Conservation (phyloP, 768 basidiomycete genomes). For the Podaxis pistillaris region DNA sequence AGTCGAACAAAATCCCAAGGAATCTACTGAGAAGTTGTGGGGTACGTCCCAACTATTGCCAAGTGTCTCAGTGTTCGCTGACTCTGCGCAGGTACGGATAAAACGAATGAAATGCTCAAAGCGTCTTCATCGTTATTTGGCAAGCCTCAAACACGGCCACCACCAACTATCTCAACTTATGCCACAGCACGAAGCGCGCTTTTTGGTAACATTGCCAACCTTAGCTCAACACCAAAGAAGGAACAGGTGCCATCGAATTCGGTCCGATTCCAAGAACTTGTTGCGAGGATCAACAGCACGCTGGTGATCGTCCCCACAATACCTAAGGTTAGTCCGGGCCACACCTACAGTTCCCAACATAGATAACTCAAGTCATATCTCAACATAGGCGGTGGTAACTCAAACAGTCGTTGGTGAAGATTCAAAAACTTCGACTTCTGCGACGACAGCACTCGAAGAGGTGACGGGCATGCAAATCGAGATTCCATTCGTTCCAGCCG, state of each 20-base stretch:
- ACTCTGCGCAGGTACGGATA: constrained; percentile 5
- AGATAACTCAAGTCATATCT: neutral
- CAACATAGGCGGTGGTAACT: neutral
- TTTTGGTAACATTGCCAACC: constrained; percentile 34
- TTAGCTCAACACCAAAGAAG: neutral
- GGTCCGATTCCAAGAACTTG: constrained; percentile 48
- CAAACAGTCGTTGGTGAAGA: neutral
- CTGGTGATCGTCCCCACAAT: constrained; percentile 58
- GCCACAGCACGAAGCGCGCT: constrained; percentile 37
- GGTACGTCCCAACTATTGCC: constrained; percentile 20
- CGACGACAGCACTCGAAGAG: constrained; percentile 14
- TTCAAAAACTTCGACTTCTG: neutral
- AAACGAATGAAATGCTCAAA: constrained; percentile 11
- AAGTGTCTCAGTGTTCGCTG: neutral
- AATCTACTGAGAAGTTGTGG: constrained; percentile 27
- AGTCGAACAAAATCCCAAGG: neutral
- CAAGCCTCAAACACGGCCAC: constrained; percentile 15
- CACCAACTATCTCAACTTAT: constrained; percentile 24
- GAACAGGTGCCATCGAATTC: constrained; percentile 4
- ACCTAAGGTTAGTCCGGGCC: constrained; percentile 35
- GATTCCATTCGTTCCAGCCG: constrained; percentile 74
- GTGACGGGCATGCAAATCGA: constrained; percentile 51
- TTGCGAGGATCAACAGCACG: constrained; percentile 65
- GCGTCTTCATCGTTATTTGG: constrained; percentile 33
- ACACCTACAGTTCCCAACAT: neutral